Percentiles rank a stretch among this genome's conserved stretches.
Conservation (phyloP, 306 rosid species). For the Pueraria montana region DNA sequence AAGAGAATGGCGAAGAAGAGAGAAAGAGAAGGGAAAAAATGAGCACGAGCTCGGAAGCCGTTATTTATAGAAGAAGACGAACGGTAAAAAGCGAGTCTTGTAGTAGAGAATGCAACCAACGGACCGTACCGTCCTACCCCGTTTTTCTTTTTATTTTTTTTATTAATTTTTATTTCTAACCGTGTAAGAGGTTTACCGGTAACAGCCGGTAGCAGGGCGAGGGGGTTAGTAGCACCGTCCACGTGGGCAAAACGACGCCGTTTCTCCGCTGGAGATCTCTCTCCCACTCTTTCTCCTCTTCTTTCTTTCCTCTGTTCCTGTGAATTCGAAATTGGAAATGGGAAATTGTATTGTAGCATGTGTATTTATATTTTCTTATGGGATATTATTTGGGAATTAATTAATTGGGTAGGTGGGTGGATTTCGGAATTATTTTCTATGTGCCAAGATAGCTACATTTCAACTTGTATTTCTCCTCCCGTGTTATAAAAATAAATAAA, state of each 20-base stretch:
- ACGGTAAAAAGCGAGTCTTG: background rate
- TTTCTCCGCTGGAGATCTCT: background rate
- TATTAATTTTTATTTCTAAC: background rate
- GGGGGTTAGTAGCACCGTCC: conserved; percentile 18
- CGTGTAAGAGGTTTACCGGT: conserved; percentile 46
- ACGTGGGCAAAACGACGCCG: conserved; percentile 55
- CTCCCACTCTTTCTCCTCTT: background rate
- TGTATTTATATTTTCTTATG: conserved; percentile 44
- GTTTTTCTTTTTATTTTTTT: background rate
- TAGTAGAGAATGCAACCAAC: conserved; percentile 30
- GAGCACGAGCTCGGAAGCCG: fast-evolving
- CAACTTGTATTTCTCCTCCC: conserved; percentile 43
- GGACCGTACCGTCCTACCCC: conserved; percentile 45
- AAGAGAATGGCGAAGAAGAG: background rate
- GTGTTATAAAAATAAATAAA: background rate
- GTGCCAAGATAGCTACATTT: conserved; percentile 28
- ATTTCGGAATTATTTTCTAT: conserved; percentile 35
- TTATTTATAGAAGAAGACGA: conserved; percentile 61
- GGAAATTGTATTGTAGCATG: background rate
- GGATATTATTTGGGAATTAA: conserved; percentile 17
- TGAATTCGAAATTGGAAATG: conserved; percentile 16
- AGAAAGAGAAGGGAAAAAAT: conserved; percentile 49
- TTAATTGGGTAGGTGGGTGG: conserved; percentile 46
- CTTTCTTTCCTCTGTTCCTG: background rate
- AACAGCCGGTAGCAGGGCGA: conserved; percentile 52